Conservation (phyloP, 2,329 filamentous ascomycete genomes). For the Purpureocillium takamizusanense region DNA sequence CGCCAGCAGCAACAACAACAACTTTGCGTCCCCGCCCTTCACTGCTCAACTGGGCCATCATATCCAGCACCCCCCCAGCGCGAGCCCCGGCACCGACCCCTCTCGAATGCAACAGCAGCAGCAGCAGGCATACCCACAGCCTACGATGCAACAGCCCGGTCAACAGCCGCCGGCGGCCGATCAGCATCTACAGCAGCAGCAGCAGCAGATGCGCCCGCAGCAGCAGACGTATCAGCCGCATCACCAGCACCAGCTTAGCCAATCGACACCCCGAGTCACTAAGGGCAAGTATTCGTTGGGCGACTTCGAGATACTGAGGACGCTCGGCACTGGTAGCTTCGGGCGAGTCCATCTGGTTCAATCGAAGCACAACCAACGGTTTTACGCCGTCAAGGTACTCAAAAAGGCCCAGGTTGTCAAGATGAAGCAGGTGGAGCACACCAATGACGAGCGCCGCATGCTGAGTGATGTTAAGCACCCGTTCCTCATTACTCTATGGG, state of each 20-base stretch:
- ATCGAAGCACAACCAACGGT: conserved; percentile 95
- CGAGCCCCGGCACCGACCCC: conserved; percentile 28
- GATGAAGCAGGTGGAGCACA: conserved; percentile 99
- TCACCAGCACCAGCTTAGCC: conserved; percentile 17
- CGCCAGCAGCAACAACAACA: conserved; percentile 12
- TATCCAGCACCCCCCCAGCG: conserved; percentile 16
- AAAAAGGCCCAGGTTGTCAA: conserved; percentile 98
- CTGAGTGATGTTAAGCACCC: conserved; percentile 94
- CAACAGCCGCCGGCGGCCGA: conserved; percentile 5
- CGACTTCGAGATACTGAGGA: conserved; percentile 86
- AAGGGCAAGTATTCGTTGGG: conserved; percentile 94
- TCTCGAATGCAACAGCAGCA: conserved; percentile 27
- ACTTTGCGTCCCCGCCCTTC: conserved; percentile 14
- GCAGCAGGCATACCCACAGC: conserved; percentile 17
- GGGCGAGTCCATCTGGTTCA: conserved; percentile 94
- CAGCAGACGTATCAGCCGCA: conserved; percentile 16
- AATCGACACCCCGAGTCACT: conserved; percentile 53
- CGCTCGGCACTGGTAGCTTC: conserved; percentile 92
- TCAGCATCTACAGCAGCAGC: conserved; percentile 19
- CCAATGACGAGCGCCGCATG: conserved; percentile 95
- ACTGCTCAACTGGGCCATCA: conserved; percentile 16
- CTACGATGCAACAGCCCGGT: conserved; percentile 16
- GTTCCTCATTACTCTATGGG: conserved; percentile 96
- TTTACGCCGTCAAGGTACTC: conserved; percentile 96
- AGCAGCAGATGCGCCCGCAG: conserved; percentile 3